Percentiles rank a stretch among this genome's conserved stretches.
Conservation (phyloP, 2,329 filamentous ascomycete genomes). For the Periconia macrospinosa region DNA sequence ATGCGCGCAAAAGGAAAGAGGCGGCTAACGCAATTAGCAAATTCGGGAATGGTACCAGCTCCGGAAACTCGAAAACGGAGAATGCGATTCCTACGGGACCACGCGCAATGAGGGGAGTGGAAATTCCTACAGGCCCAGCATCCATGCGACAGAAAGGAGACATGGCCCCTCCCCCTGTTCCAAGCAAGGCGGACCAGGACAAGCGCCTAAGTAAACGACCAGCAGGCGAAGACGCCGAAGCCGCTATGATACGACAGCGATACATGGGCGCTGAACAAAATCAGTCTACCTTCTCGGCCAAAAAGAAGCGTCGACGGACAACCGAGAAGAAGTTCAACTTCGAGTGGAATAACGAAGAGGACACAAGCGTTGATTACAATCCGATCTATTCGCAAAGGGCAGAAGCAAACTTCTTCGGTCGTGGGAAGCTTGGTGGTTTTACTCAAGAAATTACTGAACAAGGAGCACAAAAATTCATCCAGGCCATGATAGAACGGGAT, state of each 20-base stretch:
- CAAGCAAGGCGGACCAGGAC: slow-evolving; percentile 39
- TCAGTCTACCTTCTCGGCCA: slow-evolving; percentile 84
- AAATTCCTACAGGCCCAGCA: slow-evolving; percentile 53
- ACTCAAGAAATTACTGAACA: slow-evolving; percentile 59
- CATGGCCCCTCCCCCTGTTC: slow-evolving; percentile 55
- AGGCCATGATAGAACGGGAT: slow-evolving; percentile 74
- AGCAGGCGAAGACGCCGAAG: slow-evolving; percentile 65
- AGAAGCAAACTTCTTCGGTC: slow-evolving; percentile 70
- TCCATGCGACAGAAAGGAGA: slow-evolving; percentile 55
- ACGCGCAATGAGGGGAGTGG: slow-evolving; percentile 62
- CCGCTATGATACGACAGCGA: slow-evolving; percentile 72
- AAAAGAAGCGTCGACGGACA: slow-evolving; percentile 92
- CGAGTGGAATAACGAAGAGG: slow-evolving; percentile 93
- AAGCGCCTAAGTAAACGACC: slow-evolving; percentile 23
- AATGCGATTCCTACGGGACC: slow-evolving; percentile 68
- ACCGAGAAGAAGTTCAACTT: slow-evolving; percentile 99
- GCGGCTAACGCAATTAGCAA: slow-evolving; percentile 29
- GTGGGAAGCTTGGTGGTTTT: slow-evolving; percentile 69
- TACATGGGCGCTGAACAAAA: slow-evolving; percentile 94
- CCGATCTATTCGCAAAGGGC: slow-evolving; percentile 73
- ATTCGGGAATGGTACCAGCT: slow-evolving; percentile 8
- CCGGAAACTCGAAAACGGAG: slow-evolving; percentile 5
- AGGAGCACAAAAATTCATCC: slow-evolving; percentile 60
- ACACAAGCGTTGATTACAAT: slow-evolving; percentile 83
- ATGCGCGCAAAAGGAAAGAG: slow-evolving; percentile 55